These are phyloP conservation scores for Bassia scoparia DNA, from an alignment of 148 eudicot species.

Conservation along the genomic window DNA sequence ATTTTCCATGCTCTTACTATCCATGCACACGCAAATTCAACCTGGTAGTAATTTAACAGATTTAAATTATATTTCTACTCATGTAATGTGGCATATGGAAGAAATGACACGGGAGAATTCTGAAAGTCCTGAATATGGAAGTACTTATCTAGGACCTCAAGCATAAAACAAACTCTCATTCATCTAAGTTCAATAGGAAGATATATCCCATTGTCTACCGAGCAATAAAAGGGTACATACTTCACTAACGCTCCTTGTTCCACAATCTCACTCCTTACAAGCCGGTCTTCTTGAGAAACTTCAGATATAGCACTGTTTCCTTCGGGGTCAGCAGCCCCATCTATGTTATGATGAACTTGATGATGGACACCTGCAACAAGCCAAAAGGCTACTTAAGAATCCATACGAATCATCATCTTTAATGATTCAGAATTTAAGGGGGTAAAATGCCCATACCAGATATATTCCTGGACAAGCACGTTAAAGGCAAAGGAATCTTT, in stretches of 20 bases:
- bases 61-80: background rate
- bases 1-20: background rate
- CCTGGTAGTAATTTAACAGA: background rate
- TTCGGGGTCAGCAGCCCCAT: slow-evolving; percentile 32
- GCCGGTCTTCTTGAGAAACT: slow-evolving; percentile 44
- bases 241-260: slow-evolving; percentile 37
- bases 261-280: slow-evolving; percentile 34
- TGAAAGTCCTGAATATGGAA: background rate
- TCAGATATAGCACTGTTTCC: slow-evolving; percentile 44
- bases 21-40: background rate
- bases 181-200: background rate
- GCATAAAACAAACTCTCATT: background rate
- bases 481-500: slow-evolving; percentile 26
- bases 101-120: background rate
- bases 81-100: background rate
- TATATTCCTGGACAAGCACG: slow-evolving; percentile 30
- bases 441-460: background rate
- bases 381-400: background rate
- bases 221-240: slow-evolving; percentile 37
- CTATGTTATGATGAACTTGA: slow-evolving; percentile 19
- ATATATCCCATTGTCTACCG: background rate
- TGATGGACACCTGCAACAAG: slow-evolving; percentile 35
- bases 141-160: background rate
- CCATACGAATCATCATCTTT: background rate
- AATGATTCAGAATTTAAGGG: background rate